Conservation (phyloP, 352 stramenopile genomes). For the Bremia lactucae region DNA sequence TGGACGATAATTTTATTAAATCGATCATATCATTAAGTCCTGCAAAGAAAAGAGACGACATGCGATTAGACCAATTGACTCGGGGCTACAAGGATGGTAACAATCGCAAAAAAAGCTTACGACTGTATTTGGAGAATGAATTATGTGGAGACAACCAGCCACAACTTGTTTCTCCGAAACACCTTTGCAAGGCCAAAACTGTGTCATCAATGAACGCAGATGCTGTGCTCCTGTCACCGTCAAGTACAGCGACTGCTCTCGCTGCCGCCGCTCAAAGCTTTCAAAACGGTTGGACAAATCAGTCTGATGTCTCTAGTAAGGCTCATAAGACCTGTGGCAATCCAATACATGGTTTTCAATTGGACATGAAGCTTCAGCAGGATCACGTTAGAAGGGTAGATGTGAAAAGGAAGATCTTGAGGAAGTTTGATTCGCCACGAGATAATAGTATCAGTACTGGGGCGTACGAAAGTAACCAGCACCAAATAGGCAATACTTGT, state of each 20-base stretch:
- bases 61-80: background rate
- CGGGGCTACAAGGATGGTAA: background rate
- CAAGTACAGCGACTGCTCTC: conserved; percentile 11
- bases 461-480: conserved; percentile 10
- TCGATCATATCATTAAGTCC: conserved; percentile 24
- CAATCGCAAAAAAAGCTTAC: conserved; percentile 11
- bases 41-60: conserved; percentile 1
- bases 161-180: background rate
- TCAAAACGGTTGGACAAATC: conserved; percentile 5
- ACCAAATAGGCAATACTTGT: background rate
- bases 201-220: conserved; percentile 3
- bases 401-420: conserved; percentile 12
- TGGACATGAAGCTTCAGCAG: background rate
- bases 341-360: no score
- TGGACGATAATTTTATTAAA: conserved; percentile 29
- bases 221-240: conserved; percentile 19
- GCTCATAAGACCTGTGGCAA: no score
- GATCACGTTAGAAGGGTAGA: background rate
- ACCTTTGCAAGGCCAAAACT: background rate
- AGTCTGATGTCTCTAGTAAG: background rate
- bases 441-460: conserved; percentile 10
- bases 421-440: no score
- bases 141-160: conserved; percentile 5
- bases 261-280: conserved; percentile 5
- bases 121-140: conserved; percentile 18